Percentiles rank a stretch among this genome's conserved stretches.
These are phyloP conservation scores for Aphanomyces euteiches DNA, from an alignment of 352 stramenopile species.

Conservation along the genomic window DNA sequence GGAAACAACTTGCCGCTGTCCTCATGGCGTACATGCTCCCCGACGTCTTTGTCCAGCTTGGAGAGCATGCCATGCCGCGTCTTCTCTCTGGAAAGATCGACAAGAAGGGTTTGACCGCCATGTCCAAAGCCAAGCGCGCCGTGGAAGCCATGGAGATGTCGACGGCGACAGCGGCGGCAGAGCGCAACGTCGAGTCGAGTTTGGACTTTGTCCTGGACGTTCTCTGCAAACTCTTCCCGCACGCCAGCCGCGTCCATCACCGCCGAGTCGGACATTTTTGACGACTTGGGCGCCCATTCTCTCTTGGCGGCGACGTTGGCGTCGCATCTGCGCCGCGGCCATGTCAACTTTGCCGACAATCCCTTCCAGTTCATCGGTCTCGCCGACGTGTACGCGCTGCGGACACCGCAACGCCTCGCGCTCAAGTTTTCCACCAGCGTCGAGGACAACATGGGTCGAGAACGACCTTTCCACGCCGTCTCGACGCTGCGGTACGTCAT, in stretches of 20 bases:
- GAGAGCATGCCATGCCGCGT: neutral
- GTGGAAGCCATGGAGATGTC: neutral
- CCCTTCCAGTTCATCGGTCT: neutral
- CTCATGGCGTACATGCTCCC: constrained; percentile 22
- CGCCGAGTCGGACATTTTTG: neutral
- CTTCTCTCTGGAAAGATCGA: constrained; percentile 11
- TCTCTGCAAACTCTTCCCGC: neutral
- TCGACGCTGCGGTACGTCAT: neutral
- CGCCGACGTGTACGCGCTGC: constrained; percentile 8
- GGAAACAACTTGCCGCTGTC: neutral
- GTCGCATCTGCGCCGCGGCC: neutral
- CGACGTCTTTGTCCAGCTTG: neutral
- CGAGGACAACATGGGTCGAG: no score
- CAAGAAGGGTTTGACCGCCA: constrained; percentile 2
- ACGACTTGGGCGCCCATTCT: constrained; percentile 6
- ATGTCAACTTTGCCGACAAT: neutral
- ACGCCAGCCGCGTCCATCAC: neutral
- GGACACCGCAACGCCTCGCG: neutral
- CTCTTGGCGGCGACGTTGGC: neutral
- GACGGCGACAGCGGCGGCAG: no score
- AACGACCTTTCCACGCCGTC: neutral
- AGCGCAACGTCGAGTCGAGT: neutral
- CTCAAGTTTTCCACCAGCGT: neutral
- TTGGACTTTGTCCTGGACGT: constrained; percentile 10
- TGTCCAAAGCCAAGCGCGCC: neutral